Conservation (phyloP, 805 yeast species). For the Pichia scutulata region DNA sequence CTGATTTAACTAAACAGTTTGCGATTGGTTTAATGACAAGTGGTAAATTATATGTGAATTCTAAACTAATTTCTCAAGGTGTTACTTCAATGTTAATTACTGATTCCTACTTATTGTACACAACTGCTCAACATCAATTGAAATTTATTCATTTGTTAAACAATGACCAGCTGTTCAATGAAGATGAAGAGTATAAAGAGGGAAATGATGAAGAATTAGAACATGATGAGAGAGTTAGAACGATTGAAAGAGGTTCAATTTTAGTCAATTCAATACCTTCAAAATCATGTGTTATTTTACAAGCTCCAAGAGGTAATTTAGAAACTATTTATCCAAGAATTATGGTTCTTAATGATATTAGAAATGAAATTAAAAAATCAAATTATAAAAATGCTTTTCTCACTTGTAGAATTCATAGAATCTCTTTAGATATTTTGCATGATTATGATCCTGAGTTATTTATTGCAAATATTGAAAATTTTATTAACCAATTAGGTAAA, state of each 20-base stretch:
- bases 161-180: constrained; percentile 16
- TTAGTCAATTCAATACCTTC: constrained; percentile 77
- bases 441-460: constrained; percentile 78
- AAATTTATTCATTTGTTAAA: constrained; percentile 64
- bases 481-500: constrained; percentile 61
- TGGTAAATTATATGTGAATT: constrained; percentile 68
- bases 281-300: constrained; percentile 72
- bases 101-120: constrained; percentile 64
- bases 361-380: constrained; percentile 52
- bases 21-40: constrained; percentile 63
- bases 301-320: constrained; percentile 93
- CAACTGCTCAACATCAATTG: constrained; percentile 81
- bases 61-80: constrained; percentile 52
- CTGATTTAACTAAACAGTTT: constrained; percentile 15
- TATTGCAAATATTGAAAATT: constrained; percentile 50
- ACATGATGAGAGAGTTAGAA: constrained; percentile 75
- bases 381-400: constrained; percentile 68
- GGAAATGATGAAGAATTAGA: constrained; percentile 32
- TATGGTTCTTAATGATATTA: constrained; percentile 78
- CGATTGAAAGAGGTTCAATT: constrained; percentile 88
- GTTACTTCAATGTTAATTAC: constrained; percentile 77
- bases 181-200: constrained; percentile 8
- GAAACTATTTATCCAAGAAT: constrained; percentile 93
- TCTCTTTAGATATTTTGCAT: constrained; percentile 81
- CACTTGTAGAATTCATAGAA: constrained; percentile 84